Base-by-base conservation (phyloP, 306 rosid genomes). In the Cucurbita moschata region DNA sequence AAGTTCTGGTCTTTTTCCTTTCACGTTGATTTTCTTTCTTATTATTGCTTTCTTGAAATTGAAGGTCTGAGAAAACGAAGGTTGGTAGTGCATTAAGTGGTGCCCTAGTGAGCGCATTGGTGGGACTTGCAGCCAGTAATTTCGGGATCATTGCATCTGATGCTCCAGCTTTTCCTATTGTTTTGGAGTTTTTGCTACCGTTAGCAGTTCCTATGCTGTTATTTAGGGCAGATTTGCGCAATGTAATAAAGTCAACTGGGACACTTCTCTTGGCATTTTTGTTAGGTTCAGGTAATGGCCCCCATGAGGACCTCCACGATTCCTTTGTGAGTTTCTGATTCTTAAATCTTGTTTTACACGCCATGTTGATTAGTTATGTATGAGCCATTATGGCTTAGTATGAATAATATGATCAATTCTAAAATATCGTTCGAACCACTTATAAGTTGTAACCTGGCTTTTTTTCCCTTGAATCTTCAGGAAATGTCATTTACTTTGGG, bases 191-290 rank as follows among this genome's bases (percentile, higher is more conserved):
- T 77, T 80, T 88, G 74, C 87, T 90, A 19, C 94, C 94, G 16
- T 21, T 85, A 26, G 86, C 96, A 13, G 85, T 86, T 67, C 91
- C 96, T 1, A 81, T 90, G 87, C 71, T 90, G 54, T 75, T 90
- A 76, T 90, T 81, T 44, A 79, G 88, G 75, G 94, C 96, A 18
- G 96, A 90, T 69, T 71, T 90, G 75, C 96, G 93, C 44, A 86
- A 87, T 0, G 91, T 90, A 23, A 65, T 90, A 35, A 88, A 84
- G 74, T 88, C 96, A 10, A 85, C 91, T 0, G 93, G 96, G 55
- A 56, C 81, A 6, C 96, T 90, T 79, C 88, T 90, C 75, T 79
- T 88, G 57, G 87, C 94, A 47, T 90, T 90, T 89, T 81, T 90
- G 83, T 71, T 90, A 9, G 96, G 96, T 75, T 77, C 96, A 79